Evolutionary conservation across 371 early-diverging fungal species (phyloP), one percentile per base, ranked within the genome.

Genomic region (Gilbertella persicaria): DNA sequence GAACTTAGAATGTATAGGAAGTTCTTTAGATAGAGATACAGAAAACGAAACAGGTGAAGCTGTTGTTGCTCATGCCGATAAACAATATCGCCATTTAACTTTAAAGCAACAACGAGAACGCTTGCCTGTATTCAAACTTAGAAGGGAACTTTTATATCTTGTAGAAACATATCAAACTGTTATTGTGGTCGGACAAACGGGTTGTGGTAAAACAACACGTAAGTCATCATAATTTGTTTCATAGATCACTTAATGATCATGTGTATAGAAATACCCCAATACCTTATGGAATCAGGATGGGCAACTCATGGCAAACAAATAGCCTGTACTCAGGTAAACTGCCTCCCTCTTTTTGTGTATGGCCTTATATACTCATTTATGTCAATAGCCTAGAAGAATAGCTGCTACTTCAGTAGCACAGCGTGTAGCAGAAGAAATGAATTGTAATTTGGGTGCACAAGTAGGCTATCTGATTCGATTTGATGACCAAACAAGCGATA

Each of bases 361-460:
- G 21, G 23, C 3, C 37, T 20, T 20, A 24, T 24, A 48, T 26
- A 33, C 19, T 10, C 21, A 19, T 26, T 16, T 12, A 17, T 29
- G 12, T n/a, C 28, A 19, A 8, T 28, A 93, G 84, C 99, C 99
- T 5, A 86, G 98, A 56, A 86, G 99, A 66, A 91, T 99, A 29
- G 97, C 99, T 10, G 97, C 99, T 37, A 94, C 93, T 60, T 88
- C 91, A 12, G 96, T 99, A n/a, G 95, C 97, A 12, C 91, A 93
- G 53, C 87, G 98, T 45, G 98, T 99, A 1, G 90, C 94, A 2
- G 93, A 93, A 41, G 97, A 96, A 67, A 86, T 92, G 45, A 91
- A 89, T 14, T 87, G 86, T 58, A 65, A 83, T 13, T 58, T 96
- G n/a, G 95, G 97, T 28, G 35, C 40, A 3, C 39, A 74, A 58